Base-by-base conservation (phyloP, 768 basidiomycete species). In the Phaffia australis region DNA sequence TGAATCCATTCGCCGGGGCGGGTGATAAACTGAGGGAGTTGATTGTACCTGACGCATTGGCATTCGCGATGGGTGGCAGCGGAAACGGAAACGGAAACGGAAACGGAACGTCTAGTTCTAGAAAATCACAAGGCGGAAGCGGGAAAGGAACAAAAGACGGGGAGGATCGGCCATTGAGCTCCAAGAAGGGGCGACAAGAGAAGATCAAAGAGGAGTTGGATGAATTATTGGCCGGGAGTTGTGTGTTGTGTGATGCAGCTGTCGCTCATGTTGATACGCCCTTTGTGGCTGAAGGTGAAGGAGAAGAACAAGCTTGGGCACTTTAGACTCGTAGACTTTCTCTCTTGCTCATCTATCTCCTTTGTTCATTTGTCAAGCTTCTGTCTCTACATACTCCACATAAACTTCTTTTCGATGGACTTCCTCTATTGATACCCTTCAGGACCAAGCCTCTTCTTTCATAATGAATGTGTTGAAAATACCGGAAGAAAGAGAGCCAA, bases 171-270 rank as follows among this genome's bases (percentile, higher is more conserved):
- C 68, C 59, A 70, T 65, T 69, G 73, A 60, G 72, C 73, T 27
- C 65, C 70, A 6, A 83, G 83, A 35, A 84, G 86, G 69, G 83
- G 81, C 16, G 65, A 67, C 49, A 47, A 5, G 47, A 89, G 76
- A 85, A 82, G 75, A 72, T 95, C 75, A 80, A 88, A 71, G 81
- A 81, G 51, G 91, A 97, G 78, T 75, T 99, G 73, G 95, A 99
- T 71, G 88, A 90, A 62, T 75, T 97, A 68, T 79, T 99, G 50
- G 87, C 92, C 21, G 85, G 87, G 71, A 88, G 81, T 67, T 98
- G 95, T 78, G 92, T 93, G 35, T 77, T 97, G 65, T 99, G 95
- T 76, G 95, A 98, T 74, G 86, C 86, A 69, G 87, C 92, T 21
- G 82, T 95, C 55, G 84, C 81, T 5, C 86, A 87, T 6, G 76